A percentile compares a stretch with the other conserved stretches of the same genome.
These are phyloP conservation scores for Aspergillus eucalypticola DNA, from an alignment of 2,329 filamentous ascomycete species.

Conservation along the genomic window DNA sequence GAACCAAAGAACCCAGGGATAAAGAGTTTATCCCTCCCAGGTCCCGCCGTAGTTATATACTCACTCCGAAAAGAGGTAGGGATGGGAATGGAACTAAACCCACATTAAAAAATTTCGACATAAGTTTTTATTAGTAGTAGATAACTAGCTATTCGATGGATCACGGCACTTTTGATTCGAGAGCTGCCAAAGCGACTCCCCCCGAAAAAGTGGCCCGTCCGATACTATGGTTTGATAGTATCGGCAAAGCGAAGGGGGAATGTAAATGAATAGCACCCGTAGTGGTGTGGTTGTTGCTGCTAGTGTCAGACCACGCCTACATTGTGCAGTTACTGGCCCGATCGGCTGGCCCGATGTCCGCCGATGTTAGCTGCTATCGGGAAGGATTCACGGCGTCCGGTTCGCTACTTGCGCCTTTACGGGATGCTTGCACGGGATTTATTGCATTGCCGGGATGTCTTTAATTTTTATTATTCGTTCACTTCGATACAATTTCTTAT, in stretches of 20 bases:
- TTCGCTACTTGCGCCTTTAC: not conserved
- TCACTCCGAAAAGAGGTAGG: not conserved
- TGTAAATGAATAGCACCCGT: too few species aligned
- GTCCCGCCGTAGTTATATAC: not conserved
- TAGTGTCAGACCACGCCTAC: conserved; percentile 12
- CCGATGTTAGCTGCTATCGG: not conserved
- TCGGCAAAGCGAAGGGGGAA: conserved; percentile 11
- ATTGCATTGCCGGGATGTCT: not conserved
- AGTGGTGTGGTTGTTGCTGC: too few species aligned
- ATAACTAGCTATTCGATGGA: not conserved
- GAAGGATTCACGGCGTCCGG: not conserved
- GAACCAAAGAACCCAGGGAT: not conserved
- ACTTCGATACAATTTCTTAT: too few species aligned
- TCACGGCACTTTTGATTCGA: not conserved
- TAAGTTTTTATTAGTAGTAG: not conserved
- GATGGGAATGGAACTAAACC: not conserved
- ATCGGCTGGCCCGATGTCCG: conserved; percentile 14
- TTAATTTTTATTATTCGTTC: too few species aligned
- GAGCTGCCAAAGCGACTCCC: not conserved
- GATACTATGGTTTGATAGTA: conserved; percentile 1
- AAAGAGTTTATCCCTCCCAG: conserved; percentile 7
- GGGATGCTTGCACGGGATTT: not conserved
- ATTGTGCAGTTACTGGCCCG: conserved; percentile 13
- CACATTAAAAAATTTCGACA: not conserved
- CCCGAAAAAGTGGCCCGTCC: not conserved